These are phyloP conservation scores for Penicillium aurantiogriseum DNA, from an alignment of 2,329 filamentous ascomycete species.

Conservation along the genomic window DNA sequence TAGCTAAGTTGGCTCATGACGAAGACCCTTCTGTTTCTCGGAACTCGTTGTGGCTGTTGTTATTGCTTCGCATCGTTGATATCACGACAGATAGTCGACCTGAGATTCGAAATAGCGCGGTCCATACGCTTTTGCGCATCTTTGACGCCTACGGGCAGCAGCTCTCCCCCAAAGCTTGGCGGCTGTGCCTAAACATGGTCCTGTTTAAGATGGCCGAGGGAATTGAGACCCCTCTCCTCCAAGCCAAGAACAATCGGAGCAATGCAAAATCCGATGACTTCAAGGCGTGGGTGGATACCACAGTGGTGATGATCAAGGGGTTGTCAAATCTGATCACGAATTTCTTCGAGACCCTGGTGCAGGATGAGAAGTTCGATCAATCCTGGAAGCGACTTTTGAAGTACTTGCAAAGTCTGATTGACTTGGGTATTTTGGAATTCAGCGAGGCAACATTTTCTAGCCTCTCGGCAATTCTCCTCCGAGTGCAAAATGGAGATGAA, in stretches of 20 bases:
- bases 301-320: slow-evolving; percentile 70
- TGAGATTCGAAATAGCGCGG: slow-evolving; percentile 59
- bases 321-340: slow-evolving; percentile 71
- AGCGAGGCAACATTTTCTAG: slow-evolving; percentile 70
- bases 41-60: slow-evolving; percentile 36
- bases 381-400: slow-evolving; percentile 74
- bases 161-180: slow-evolving; percentile 75
- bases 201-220: slow-evolving; percentile 74
- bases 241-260: slow-evolving; percentile 15
- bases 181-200: slow-evolving; percentile 75
- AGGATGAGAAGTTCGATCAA: slow-evolving; percentile 63
- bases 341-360: slow-evolving; percentile 70
- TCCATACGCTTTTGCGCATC: slow-evolving; percentile 86
- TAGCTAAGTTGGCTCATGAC: slow-evolving; percentile 59
- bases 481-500: slow-evolving; percentile 45
- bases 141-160: slow-evolving; percentile 88
- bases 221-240: slow-evolving; percentile 56
- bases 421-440: slow-evolving; percentile 65
- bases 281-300: slow-evolving; percentile 70
- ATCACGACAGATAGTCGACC: slow-evolving; percentile 41
- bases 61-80: slow-evolving; percentile 41
- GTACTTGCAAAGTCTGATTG: slow-evolving; percentile 64
- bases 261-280: slow-evolving; percentile 29
- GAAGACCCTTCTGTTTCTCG: slow-evolving; percentile 58
- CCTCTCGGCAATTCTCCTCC: slow-evolving; percentile 59